These are phyloP conservation scores for Marsdenia floribunda DNA, from an alignment of 257 asterid genomes.

Conservation along the genomic window DNA sequence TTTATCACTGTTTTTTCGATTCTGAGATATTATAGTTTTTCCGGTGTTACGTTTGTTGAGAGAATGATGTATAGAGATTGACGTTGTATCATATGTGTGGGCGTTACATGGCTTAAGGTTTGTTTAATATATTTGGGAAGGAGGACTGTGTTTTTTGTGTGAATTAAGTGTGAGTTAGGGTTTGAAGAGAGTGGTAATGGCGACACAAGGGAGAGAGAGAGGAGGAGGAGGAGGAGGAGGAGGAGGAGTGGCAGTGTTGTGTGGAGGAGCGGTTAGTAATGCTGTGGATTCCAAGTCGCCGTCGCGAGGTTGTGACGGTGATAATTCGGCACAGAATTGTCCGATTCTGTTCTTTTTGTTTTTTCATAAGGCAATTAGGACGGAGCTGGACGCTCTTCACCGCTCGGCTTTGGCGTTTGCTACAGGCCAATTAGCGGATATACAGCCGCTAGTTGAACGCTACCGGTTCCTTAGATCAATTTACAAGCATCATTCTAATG, in stretches of 20 bases:
- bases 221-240: constrained; percentile 24
- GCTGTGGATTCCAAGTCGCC: constrained; percentile 29
- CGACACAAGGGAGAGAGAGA: constrained; percentile 36
- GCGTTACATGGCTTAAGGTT: background rate
- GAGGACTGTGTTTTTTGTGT: background rate
- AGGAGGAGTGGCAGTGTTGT: constrained; percentile 41
- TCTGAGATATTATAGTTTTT: background rate
- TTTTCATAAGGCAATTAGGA: constrained; percentile 44
- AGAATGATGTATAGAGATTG: background rate
- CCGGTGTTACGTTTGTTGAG: background rate
- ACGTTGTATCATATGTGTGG: background rate
- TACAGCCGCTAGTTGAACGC: constrained; percentile 29
- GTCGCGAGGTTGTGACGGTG: constrained; percentile 23
- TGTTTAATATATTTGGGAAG: background rate
- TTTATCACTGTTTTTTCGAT: background rate
- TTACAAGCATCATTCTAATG: constrained; percentile 42
- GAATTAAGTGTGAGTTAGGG: constrained; percentile 9
- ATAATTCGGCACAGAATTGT: constrained; percentile 16
- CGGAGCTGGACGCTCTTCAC: constrained; percentile 40
- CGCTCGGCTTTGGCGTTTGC: constrained; percentile 41
- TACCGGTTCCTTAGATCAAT: constrained; percentile 37
- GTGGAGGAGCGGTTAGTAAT: constrained; percentile 29
- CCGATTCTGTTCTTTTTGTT: constrained; percentile 37
- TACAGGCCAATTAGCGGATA: constrained; percentile 29
- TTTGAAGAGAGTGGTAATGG: constrained; percentile 20